Base-by-base conservation (phyloP, 352 stramenopile species). In the Globisporangium perplexum region DNA sequence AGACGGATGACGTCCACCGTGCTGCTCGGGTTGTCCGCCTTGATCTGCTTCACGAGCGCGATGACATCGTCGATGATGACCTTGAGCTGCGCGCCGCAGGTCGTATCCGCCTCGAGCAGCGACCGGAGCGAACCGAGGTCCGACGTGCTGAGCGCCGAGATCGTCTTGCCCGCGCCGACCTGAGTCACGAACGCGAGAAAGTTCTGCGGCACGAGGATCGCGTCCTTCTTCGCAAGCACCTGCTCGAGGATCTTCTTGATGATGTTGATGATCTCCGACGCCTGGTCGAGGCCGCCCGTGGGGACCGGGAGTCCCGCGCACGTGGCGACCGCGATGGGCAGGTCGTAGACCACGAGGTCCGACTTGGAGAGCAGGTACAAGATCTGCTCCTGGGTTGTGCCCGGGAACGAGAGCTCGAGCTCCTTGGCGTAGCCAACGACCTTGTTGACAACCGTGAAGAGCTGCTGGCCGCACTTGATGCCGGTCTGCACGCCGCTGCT, bases 341-440 rank as follows among this genome's bases (percentile, higher is more conserved):
- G 50, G 54, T 89, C 78, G 24, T 60, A 67, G 17, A 84, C 58
- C 4, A 72, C 72, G 6, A 72, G 70, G 59, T 87, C 74, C 43
- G 73, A 77, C 58, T 89, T 79, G 55, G 65, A 67, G 14, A 89
- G 45, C 36, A 85, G n/a, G 35, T 69, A 54, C 50, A 74, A 14
- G n/a, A 87, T 46, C 57, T 87, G 74, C 12, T 73, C 63, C 24
- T 77, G 58, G 5, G 77, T 82, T 15, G 69, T 78, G 51, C 76
- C 53, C 0, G 71, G 73, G 18, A 63, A 63, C 31, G 55, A 63
- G 5, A 54, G 33, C 18, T 80, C 63, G 26, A 69, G 60, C 54
- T 70, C 68, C 24, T 71, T 63, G 18, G 71, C 59, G 53, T 74
- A 82, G 20, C 64, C 56, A 0, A 75, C 53, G 30, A 88, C 60